Evolutionary conservation across 495 filamentous ascomycete genomes (phyloP).

Genomic region (Hypomontagnella submonticulosa): DNA sequence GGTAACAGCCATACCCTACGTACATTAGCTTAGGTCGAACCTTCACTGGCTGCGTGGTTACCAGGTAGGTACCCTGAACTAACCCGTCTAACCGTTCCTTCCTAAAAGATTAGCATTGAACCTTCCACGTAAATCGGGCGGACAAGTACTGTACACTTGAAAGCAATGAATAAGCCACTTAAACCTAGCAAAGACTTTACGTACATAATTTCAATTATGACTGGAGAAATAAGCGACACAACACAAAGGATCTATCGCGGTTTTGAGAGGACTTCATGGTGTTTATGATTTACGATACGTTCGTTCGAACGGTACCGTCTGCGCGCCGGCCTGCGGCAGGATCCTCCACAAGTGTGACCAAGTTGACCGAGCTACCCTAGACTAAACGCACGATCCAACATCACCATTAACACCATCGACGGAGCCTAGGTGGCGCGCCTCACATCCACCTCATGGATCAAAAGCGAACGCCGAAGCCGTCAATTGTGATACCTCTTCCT

Average conservation of each 20-base stretch:
- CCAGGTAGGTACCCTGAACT: too few relatives aligned
- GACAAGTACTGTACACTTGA: too few relatives aligned
- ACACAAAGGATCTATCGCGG: too few relatives aligned
- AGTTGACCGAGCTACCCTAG: constrained; percentile 30
- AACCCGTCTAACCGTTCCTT: not conserved
- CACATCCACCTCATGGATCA: constrained; percentile 28
- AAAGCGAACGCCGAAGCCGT: not conserved
- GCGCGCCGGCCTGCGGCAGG: constrained; percentile 18
- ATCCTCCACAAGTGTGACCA: not conserved
- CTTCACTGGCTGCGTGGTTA: too few relatives aligned
- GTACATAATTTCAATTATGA: too few relatives aligned
- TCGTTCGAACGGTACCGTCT: constrained; percentile 2
- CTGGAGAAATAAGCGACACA: too few relatives aligned
- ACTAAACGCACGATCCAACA: constrained; percentile 9
- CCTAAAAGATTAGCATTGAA: too few relatives aligned
- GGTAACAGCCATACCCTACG: constrained; percentile 1
- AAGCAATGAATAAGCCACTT: too few relatives aligned
- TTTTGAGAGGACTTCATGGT: too few relatives aligned
- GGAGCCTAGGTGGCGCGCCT: not conserved
- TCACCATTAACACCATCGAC: constrained; percentile 1
- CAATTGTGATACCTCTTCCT: constrained; percentile 52
- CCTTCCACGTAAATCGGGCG: too few relatives aligned
- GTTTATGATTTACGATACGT: constrained; percentile 6
- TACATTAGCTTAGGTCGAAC: too few relatives aligned
- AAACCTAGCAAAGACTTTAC: too few relatives aligned